Percentiles rank a stretch among this genome's conserved stretches.
Conservation (phyloP, 2,329 filamentous ascomycete species). For the Fusarium multiceps region DNA sequence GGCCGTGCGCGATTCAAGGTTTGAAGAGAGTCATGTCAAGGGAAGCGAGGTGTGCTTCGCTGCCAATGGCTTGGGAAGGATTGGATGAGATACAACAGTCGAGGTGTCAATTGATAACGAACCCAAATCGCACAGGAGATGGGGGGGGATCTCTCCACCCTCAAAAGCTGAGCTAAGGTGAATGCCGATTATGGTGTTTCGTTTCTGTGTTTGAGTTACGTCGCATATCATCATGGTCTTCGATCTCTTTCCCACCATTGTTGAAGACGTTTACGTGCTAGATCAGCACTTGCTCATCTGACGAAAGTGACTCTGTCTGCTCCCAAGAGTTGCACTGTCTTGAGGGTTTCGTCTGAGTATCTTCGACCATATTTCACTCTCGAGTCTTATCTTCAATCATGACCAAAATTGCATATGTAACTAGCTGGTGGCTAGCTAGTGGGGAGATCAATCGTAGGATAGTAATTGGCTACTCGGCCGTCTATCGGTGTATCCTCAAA, state of each 20-base stretch:
- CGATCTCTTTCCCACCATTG: slow-evolving; percentile 17
- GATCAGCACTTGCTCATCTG: slow-evolving; percentile 29
- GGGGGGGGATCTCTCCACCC: background rate
- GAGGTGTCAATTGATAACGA: slow-evolving; percentile 11
- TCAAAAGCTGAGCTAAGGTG: slow-evolving; percentile 6
- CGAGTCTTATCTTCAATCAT: background rate
- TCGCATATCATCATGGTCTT: slow-evolving; percentile 29
- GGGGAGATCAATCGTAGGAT: slow-evolving; percentile 14
- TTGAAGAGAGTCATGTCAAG: slow-evolving; percentile 37
- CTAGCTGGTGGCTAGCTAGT: slow-evolving; percentile 5
- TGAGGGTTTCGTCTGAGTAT: background rate
- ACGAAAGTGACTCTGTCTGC: slow-evolving; percentile 18
- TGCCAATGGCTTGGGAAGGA: slow-evolving; percentile 11
- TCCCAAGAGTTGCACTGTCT: slow-evolving; percentile 7
- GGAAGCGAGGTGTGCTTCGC: slow-evolving; percentile 17
- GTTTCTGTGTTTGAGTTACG: slow-evolving; percentile 15
- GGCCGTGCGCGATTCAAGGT: slow-evolving; percentile 26
- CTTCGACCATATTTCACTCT: background rate
- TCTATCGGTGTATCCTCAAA: background rate
- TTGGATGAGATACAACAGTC: slow-evolving; percentile 7
- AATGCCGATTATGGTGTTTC: slow-evolving; percentile 6
- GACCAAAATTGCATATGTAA: slow-evolving; percentile 3
- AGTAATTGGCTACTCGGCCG: slow-evolving; percentile 2
- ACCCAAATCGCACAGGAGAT: background rate
- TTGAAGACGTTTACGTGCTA: slow-evolving; percentile 20